These are phyloP conservation scores for Agapanthus africanus DNA, from an alignment of 106 monocot species.

Conservation along the genomic window DNA sequence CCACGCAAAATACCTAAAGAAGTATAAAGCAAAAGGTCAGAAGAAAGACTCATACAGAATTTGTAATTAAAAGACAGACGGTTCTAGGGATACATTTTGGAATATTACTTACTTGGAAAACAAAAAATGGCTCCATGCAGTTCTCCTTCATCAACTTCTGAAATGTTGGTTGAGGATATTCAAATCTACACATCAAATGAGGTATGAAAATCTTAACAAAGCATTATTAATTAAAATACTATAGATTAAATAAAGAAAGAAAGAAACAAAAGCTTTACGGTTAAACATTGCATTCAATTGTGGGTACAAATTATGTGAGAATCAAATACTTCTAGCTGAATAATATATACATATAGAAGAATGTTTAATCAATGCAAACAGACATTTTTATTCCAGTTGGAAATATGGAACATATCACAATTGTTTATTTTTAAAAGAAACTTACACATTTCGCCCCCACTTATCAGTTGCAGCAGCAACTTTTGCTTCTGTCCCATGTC, in stretches of 20 bases:
- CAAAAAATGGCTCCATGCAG: constrained; percentile 96
- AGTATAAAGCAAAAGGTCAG: constrained; percentile 7
- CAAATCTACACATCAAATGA: constrained; percentile 61
- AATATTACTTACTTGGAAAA: constrained; percentile 66
- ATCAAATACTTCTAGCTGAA: too few relatives aligned
- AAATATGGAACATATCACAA: not conserved
- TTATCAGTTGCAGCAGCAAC: constrained; percentile 63
- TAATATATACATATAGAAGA: too few relatives aligned
- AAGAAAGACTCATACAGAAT: not conserved
- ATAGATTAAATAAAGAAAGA: not conserved
- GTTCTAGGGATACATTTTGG: not conserved
- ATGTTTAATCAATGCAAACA: too few relatives aligned
- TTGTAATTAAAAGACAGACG: not conserved
- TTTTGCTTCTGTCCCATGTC: constrained; percentile 96
- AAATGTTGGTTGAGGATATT: constrained; percentile 95
- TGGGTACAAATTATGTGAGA: too few relatives aligned
- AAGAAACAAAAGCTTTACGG: not conserved
- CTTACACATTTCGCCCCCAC: constrained; percentile 98
- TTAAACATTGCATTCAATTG: too few relatives aligned
- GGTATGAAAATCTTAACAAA: too few relatives aligned
- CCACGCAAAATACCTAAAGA: constrained; percentile 92
- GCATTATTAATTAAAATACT: too few relatives aligned
- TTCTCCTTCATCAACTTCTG: constrained; percentile 99
- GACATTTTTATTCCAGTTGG: not conserved
- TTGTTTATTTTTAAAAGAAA: not conserved